A percentile compares a stretch with the other conserved stretches of the same genome.
Conservation (phyloP, 257 asterid species). For the Solanum boliviense region DNA sequence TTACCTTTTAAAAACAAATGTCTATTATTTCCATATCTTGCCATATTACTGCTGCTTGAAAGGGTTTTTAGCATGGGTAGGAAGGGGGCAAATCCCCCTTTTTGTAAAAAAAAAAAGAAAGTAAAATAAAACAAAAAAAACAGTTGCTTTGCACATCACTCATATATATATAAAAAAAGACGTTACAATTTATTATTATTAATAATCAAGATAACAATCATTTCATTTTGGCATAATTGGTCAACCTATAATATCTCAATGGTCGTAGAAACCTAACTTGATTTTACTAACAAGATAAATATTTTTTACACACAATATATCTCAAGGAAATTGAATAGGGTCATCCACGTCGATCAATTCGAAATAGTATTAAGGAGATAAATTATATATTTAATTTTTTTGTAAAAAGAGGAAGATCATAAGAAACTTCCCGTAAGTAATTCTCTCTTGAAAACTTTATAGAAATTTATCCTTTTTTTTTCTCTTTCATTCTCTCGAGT, state of each 20-base stretch:
- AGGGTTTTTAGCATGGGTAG: background rate
- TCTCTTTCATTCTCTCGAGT: background rate
- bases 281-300: background rate
- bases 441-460: background rate
- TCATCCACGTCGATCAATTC: background rate
- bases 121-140: background rate
- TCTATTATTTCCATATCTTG: background rate
- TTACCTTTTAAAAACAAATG: background rate
- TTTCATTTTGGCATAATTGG: background rate
- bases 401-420: background rate
- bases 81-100: background rate
- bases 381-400: too few species aligned
- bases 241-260: background rate
- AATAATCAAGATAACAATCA: background rate
- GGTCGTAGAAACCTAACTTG: background rate
- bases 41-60: background rate
- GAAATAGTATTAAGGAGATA: background rate
- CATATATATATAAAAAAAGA: background rate
- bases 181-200: background rate
- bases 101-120: background rate
- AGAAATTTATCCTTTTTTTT: background rate
- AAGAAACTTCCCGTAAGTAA: background rate
- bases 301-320: background rate
- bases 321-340: background rate
- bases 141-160: background rate